phyloP scores from a whole-genome alignment of 495 filamentous ascomycete genomes.

The Pseudoneurospora amorphoporcata region DNA sequence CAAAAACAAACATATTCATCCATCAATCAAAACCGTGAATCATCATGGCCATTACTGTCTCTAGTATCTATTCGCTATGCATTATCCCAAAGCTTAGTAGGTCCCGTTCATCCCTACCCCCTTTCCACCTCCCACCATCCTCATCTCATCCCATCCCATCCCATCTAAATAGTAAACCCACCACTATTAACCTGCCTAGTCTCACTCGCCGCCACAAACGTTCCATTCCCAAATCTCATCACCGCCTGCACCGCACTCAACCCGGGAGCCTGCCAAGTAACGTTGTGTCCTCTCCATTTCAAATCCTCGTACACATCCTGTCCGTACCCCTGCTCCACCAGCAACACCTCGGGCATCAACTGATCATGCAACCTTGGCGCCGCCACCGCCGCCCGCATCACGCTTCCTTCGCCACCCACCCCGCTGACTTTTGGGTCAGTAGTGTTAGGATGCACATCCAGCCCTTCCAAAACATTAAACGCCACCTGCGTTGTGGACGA shows the following conservation, averaged over 20 bases:
- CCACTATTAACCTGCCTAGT: constrained; percentile 66
- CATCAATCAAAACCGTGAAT: neutral
- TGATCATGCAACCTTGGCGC: constrained; percentile 74
- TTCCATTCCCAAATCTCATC: constrained; percentile 57
- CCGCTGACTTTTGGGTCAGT: neutral
- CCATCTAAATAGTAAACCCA: constrained; percentile 51
- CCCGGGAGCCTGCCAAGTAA: constrained; percentile 56
- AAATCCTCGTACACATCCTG: constrained; percentile 56
- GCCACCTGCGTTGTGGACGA: constrained; percentile 71
- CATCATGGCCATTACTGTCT: neutral
- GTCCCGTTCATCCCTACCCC: neutral
- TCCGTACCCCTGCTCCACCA: constrained; percentile 63
- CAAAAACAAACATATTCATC: neutral
- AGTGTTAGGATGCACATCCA: neutral
- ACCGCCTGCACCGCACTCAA: constrained; percentile 64
- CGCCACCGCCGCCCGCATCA: constrained; percentile 49
- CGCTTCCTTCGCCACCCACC: constrained; percentile 32
- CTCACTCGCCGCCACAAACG: constrained; percentile 49
- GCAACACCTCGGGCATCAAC: constrained; percentile 56
- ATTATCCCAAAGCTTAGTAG: neutral
- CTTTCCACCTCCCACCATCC: too few species aligned
- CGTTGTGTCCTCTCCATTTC: constrained; percentile 55
- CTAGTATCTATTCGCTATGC: neutral
- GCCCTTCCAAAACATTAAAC: constrained; percentile 55
- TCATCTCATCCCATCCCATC: neutral